These are phyloP conservation scores for Pseudogymnoascus pannorum DNA, from an alignment of 2,329 filamentous ascomycete genomes.

Conservation along the genomic window DNA sequence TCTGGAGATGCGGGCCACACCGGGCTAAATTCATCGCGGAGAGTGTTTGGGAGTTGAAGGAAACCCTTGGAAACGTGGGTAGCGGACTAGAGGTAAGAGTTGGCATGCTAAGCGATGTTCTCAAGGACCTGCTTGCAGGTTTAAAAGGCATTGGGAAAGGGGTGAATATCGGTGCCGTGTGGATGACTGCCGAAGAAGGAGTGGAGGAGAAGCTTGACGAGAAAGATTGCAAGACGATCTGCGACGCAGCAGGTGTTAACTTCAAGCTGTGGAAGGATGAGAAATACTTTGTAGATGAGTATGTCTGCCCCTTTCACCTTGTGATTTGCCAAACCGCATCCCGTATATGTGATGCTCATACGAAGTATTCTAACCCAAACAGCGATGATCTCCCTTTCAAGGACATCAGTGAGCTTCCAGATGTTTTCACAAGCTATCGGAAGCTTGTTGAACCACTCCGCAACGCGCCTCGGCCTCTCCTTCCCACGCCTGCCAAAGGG, in stretches of 20 bases:
- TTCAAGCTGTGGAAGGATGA: slow-evolving; percentile 66
- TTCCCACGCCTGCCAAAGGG: slow-evolving; percentile 44
- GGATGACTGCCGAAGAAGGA: slow-evolving; percentile 67
- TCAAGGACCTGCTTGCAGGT: slow-evolving; percentile 48
- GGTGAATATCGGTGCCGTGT: slow-evolving; percentile 52
- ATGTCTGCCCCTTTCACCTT: slow-evolving; percentile 33
- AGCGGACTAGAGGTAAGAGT: slow-evolving; percentile 59
- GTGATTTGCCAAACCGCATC: background rate
- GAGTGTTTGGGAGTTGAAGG: slow-evolving; percentile 65
- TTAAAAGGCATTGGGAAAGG: slow-evolving; percentile 31
- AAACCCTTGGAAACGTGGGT: slow-evolving; percentile 47
- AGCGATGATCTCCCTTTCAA: slow-evolving; percentile 61
- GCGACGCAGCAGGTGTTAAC: slow-evolving; percentile 44
- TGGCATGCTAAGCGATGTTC: slow-evolving; percentile 52
- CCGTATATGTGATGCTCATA: background rate
- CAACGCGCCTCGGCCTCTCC: slow-evolving; percentile 49
- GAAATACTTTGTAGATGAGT: slow-evolving; percentile 77
- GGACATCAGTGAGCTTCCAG: slow-evolving; percentile 49
- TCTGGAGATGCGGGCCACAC: slow-evolving; percentile 68
- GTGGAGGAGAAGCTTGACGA: slow-evolving; percentile 64
- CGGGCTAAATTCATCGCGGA: slow-evolving; percentile 66
- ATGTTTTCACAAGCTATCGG: slow-evolving; percentile 68
- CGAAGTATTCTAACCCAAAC: background rate
- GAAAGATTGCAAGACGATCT: slow-evolving; percentile 43
- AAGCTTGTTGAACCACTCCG: slow-evolving; percentile 67